Conservation (phyloP, 163 green algal species). For the Trebouxiophyceae sp. region DNA sequence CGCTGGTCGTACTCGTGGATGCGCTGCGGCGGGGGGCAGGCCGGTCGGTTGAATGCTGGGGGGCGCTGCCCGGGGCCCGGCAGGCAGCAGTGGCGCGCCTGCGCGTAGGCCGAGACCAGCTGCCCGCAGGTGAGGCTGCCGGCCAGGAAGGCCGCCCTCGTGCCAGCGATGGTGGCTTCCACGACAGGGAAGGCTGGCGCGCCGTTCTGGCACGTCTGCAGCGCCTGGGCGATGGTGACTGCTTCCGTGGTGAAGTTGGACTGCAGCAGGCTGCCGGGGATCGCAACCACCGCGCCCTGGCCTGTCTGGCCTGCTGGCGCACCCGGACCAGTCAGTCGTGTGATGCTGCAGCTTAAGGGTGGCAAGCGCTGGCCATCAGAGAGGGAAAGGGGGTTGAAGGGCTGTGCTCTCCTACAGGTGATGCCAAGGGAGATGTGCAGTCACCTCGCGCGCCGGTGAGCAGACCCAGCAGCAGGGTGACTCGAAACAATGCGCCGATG, state of each 20-base stretch:
- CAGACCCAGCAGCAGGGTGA: too few relatives aligned
- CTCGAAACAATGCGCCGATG: too few relatives aligned
- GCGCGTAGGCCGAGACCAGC: conserved; percentile 23
- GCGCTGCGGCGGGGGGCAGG: conserved; percentile 5
- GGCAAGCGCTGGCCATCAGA: too few relatives aligned
- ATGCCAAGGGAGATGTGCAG: too few relatives aligned
- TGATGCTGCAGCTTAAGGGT: too few relatives aligned
- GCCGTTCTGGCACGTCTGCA: conserved; percentile 9
- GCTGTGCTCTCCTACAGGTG: too few relatives aligned
- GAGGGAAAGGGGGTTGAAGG: too few relatives aligned
- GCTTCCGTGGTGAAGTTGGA: conserved; percentile 11
- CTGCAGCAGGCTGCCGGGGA: conserved; percentile 2
- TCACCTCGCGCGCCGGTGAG: too few relatives aligned
- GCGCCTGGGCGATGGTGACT: conserved; percentile 12
- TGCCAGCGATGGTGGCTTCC: conserved; percentile 25
- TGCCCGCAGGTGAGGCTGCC: conserved; percentile 29
- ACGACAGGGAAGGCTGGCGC: conserved; percentile 17
- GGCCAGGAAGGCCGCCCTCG: conserved; percentile 20
- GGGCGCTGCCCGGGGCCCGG: too few relatives aligned
- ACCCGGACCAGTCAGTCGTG: too few relatives aligned
- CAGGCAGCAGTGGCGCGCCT: conserved; percentile 9
- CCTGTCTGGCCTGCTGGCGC: too few relatives aligned
- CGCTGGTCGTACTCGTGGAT: conserved; percentile 14
- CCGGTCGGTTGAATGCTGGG: background rate
- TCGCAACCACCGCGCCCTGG: too few relatives aligned